Base-by-base conservation (phyloP, 441 rosid species). In the Raphanus hybrid region DNA sequence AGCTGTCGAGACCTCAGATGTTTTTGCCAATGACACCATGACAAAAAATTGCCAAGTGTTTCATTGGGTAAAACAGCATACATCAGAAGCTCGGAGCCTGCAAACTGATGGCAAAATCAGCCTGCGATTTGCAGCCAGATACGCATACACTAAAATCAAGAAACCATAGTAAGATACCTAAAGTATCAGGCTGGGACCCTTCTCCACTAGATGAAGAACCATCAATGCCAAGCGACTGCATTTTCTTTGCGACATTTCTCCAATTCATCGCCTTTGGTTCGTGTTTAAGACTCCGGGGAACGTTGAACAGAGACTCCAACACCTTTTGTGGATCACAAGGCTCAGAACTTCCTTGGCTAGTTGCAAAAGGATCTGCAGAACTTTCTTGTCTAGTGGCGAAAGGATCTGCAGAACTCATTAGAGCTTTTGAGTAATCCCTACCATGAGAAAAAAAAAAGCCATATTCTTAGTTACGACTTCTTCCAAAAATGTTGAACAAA, bases 191-290 rank as follows among this genome's bases (percentile, higher is more conserved):
- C 77, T 70, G 86, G 80, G 80, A 66, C 72, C 82, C 84, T 73
- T 78, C 80, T 72, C 77, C 83, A 79, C 76, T 80, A 82, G 91
- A 81, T 27, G 81, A 75, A 79, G 75, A 72, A 78, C 78, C 75
- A 85, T 88, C 88, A 78, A 77, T 41, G 74, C 75, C 83, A 75
- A 94, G 85, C 32, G 86, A 82, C 82, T 85, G 90, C 92, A 92
- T 76, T 84, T 94, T 92, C 85, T 87, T 92, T 61, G 88, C 93
- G 64, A 92, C 88, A 74, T 86, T 86, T 84, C 87, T 89, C 99
- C 99, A 94, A 83, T 85, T 86, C 96, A 90, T 89, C 54, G 90
- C 83, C 76, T 80, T 76, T 55, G 92, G 89, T 84, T 91, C 94
- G 35, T 78, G 87, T 77, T 90, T 88, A 71, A 91, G 67, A 81